phyloP scores from a whole-genome alignment of 2,329 filamentous ascomycete genomes.

The Cylindrodendrum hubeiense region DNA sequence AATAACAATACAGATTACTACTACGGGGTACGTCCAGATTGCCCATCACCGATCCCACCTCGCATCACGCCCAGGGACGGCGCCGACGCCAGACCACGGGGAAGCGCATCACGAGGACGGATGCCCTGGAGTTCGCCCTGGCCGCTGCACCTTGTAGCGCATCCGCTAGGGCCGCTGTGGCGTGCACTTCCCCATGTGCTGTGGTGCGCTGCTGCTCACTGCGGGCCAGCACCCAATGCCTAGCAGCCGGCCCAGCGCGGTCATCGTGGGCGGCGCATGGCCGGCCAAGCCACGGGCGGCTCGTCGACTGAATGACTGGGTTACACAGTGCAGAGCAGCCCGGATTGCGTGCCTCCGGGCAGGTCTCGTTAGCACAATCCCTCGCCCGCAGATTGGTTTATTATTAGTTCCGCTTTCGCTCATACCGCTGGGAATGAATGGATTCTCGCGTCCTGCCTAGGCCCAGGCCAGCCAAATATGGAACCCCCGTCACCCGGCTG shows the following conservation, averaged over 20 bases:
- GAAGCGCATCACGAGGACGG: background rate
- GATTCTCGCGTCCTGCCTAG: conserved; percentile 5
- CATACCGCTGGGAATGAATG: background rate
- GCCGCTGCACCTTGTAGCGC: conserved; percentile 15
- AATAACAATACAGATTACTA: background rate
- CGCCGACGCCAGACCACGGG: background rate
- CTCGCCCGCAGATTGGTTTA: background rate
- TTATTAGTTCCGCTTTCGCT: background rate
- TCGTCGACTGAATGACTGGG: too few relatives aligned
- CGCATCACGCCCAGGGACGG: background rate
- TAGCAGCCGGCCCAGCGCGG: background rate
- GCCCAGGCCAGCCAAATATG: conserved; percentile 19
- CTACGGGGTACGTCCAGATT: background rate
- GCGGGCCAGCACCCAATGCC: background rate
- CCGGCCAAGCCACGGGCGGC: too few relatives aligned
- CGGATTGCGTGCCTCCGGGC: background rate
- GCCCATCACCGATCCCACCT: background rate
- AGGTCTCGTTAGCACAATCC: background rate
- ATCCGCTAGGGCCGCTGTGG: conserved; percentile 24
- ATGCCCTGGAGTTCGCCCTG: conserved; percentile 9
- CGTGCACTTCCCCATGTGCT: background rate
- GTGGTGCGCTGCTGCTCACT: background rate
- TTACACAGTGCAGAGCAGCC: too few relatives aligned
- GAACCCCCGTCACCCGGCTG: background rate
- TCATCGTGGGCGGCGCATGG: background rate